A percentile compares a stretch with the other conserved stretches of the same genome.
Evolutionary conservation across 352 stramenopile species (phyloP).

Genomic region (Globisporangium perplexum): DNA sequence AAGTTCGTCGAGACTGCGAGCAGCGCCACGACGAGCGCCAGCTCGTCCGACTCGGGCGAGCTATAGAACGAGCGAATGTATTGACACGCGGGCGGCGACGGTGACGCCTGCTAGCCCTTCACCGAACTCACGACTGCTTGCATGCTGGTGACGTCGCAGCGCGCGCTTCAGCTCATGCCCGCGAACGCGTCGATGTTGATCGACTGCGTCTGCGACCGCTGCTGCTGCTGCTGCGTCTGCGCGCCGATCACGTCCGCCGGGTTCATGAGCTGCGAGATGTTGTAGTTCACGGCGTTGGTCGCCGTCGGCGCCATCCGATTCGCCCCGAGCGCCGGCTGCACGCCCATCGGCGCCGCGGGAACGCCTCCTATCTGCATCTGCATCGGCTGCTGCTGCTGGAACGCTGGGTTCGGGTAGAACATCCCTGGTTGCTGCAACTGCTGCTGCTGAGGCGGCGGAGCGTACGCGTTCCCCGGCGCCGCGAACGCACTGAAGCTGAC

Average conservation of each 20-base stretch:
- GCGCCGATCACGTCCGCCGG: constrained; percentile 53
- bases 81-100: neutral
- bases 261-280: constrained; percentile 83
- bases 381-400: constrained; percentile 25
- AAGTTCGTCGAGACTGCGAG: constrained; percentile 16
- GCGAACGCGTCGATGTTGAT: constrained; percentile 86
- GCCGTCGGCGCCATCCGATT: neutral
- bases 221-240: constrained; percentile 13
- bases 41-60: neutral
- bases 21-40: neutral
- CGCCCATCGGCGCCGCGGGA: constrained; percentile 1
- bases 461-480: constrained; percentile 15
- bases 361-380: constrained; percentile 13
- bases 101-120: neutral
- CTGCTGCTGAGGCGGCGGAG: constrained; percentile 8
- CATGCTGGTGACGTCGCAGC: neutral
- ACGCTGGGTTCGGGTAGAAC: constrained; percentile 12
- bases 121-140: neutral
- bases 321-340: constrained; percentile 17
- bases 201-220: constrained; percentile 35
- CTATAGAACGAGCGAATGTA: neutral
- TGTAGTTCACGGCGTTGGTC: constrained; percentile 52
- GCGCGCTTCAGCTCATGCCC: constrained; percentile 24
- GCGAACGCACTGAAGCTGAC: constrained; percentile 56
- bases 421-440: constrained; percentile 13